Base-by-base conservation (phyloP, 352 stramenopile species). In the Globisporangium lucens region DNA sequence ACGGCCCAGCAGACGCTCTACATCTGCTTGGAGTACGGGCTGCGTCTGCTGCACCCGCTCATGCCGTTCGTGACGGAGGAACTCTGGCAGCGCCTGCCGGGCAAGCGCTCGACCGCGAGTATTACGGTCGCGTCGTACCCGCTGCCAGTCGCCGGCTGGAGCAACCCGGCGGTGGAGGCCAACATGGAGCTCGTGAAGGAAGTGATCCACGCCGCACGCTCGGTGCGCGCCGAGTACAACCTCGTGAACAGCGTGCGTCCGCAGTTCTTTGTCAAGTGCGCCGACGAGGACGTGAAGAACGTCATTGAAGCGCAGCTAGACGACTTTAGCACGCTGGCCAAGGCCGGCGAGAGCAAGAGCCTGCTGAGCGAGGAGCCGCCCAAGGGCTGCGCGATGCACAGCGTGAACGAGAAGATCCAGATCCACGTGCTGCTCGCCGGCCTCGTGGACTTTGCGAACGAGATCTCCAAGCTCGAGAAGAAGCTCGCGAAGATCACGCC, bases 21-120 rank as follows among this genome's bases (percentile, higher is more conserved):
- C 70, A 76, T 92, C 41, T 96, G 88, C 58, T 70, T 96, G 17
- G 89, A 97, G 73, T 87, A 81, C 43, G 85, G 83, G 33, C 68
- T 97, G 63, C 87, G 94, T 33, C 85, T 99, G 52, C 82, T 99
- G 22, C 98, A 99, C 82, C 97, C 97, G 41, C 94, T 98, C 76
- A 99, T 99, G 96, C 98, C 98, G 29, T 99, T 98, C 72, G 93
- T 99, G 59, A 99, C 97, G 27, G 98, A 99, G 75, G 89, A 97
- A 74, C 70, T 97, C 53, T 97, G 88, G 88, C 87, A 96, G 73
- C 89, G 89, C 38, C 73, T 96, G 65, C 89, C 87, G 1, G 87
- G 86, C 65, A 85, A 87, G 71, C 85, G 80, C 46, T 80, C 78
- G 38, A 78, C 77, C 0, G 61, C 76, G 20, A 94, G 85, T 75